phyloP scores from a whole-genome alignment of 2,329 filamentous ascomycete species.

The Coniosporium tulheliwenetii region DNA sequence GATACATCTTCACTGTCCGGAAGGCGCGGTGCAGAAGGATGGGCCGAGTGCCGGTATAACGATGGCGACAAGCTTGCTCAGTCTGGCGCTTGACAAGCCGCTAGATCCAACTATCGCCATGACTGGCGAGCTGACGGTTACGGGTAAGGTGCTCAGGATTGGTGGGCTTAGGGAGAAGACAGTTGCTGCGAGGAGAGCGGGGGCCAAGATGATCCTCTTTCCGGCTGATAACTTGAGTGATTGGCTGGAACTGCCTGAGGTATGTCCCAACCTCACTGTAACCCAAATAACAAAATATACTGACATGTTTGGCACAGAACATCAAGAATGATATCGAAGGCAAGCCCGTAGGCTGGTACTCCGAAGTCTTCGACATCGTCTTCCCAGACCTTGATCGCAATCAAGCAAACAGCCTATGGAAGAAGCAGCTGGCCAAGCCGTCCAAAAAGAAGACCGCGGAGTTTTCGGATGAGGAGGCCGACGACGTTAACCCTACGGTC shows the following conservation, averaged over 20 bases:
- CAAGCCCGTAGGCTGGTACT: constrained; percentile 83
- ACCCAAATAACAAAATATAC: constrained; percentile 89
- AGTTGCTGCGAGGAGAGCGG: constrained; percentile 80
- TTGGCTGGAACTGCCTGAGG: constrained; percentile 93
- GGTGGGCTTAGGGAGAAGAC: constrained; percentile 94
- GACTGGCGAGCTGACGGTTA: constrained; percentile 94
- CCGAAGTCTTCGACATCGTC: constrained; percentile 79
- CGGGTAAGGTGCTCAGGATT: constrained; percentile 89
- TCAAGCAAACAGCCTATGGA: constrained; percentile 58
- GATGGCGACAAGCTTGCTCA: constrained; percentile 89
- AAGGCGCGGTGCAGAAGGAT: constrained; percentile 92
- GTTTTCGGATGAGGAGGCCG: constrained; percentile 9
- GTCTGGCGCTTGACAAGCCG: constrained; percentile 62
- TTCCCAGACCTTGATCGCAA: constrained; percentile 68
- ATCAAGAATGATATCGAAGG: constrained; percentile 95
- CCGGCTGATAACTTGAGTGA: constrained; percentile 90
- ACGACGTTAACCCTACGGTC: constrained; percentile 2
- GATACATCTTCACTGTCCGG: constrained; percentile 90
- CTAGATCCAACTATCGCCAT: constrained; percentile 84
- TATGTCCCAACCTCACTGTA: constrained; percentile 52
- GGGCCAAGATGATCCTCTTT: constrained; percentile 88
- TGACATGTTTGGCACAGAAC: constrained; percentile 44
- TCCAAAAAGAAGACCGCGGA: constrained; percentile 29
- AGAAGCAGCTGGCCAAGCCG: constrained; percentile 43
- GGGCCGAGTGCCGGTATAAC: constrained; percentile 71